Base-by-base conservation (phyloP, 1,139 yeast species). In the Sugiyamaella sp. region DNA sequence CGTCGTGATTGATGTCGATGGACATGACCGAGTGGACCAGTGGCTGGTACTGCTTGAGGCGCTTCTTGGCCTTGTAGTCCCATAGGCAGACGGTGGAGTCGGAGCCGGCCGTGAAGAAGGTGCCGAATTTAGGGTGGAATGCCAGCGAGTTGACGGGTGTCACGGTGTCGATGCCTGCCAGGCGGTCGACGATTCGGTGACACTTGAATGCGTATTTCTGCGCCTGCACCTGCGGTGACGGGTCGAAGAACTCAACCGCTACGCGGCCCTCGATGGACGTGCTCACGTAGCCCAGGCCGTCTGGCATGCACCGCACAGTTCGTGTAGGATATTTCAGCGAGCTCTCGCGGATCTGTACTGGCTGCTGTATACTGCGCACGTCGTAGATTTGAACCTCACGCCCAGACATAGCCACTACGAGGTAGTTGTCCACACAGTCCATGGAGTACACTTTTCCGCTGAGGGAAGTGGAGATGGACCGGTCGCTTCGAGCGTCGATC, bases 181-280 rank as follows among this genome's bases (percentile, higher is more conserved):
- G 66, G 51, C 71, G 70, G 56, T 78, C 78, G 25, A 66, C 62
- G 3, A 68, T 69, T 35, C 96, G 73, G 68, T 91, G 97, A 61
- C 96, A 87, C 64, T 89, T 84, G 75, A 90, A 91, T 0, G 96
- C 95, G 68, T 85, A 91, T 54, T 82, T 79, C 52, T 76, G 71
- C 4, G 69, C 66, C 58, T 82, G 85, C 0, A 69, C 68, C 19
- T 73, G 74, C 0, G 80, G 78, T 0, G 78, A 67, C 1, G 80
- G 75, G 53, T 85, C 81, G 56, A 84, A 81, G 65, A 80, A 85
- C 60, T 89, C 96, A 38, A 91, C 80, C 0, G 95, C 86, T 0
- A 89, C 93, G 45, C 96, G 74, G 0, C 97, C 97, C 63, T 90
- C 97, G 12, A 89, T 78, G 2, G 96, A 85, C n/a, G 91, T 77